phyloP scores from a whole-genome alignment of 2,329 filamentous ascomycete species.

The Ceratocystis destructans region DNA sequence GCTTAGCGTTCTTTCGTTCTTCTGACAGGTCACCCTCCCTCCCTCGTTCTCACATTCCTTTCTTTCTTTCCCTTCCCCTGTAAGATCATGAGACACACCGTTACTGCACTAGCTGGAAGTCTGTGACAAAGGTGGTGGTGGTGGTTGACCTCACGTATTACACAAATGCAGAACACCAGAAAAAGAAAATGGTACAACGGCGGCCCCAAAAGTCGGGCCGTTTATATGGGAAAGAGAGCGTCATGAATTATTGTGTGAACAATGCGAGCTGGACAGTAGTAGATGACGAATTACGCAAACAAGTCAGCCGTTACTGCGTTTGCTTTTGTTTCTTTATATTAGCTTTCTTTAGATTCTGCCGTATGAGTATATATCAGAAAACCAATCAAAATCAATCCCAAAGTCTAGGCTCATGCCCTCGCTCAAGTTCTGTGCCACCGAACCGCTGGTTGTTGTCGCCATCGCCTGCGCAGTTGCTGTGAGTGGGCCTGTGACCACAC shows the following conservation, averaged over 20 bases:
- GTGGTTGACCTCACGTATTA: background rate
- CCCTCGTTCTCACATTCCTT: background rate
- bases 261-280: background rate
- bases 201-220: background rate
- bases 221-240: background rate
- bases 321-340: background rate
- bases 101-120: background rate
- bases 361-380: slow-evolving; percentile 15
- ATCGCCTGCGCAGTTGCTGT: background rate
- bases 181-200: background rate
- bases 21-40: background rate
- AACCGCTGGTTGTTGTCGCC: background rate
- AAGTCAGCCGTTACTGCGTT: background rate
- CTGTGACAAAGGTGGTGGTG: background rate
- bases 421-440: background rate
- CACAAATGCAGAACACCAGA: background rate
- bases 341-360: background rate
- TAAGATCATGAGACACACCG: background rate
- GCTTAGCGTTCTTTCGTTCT: background rate
- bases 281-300: background rate
- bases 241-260: background rate
- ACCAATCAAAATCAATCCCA: slow-evolving; percentile 18
- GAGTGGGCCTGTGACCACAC: background rate
- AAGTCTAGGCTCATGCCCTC: slow-evolving; percentile 15
- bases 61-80: background rate